Percentiles rank a stretch among this genome's conserved stretches.
phyloP scores from a whole-genome alignment of 495 filamentous ascomycete genomes.

The Usnea hakonensis region DNA sequence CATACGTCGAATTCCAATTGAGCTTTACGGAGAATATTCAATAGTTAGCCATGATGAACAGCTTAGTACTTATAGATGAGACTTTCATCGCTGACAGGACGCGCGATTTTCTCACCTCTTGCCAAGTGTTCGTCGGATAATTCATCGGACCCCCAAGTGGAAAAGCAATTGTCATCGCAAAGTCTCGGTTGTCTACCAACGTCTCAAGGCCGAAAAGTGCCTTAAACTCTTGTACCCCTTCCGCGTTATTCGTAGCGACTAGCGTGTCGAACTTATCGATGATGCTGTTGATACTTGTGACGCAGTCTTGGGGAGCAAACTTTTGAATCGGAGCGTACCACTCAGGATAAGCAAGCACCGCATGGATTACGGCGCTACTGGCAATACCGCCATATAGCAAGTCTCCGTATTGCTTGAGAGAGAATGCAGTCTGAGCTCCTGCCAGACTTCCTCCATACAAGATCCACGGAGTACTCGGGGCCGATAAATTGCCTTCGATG shows the following conservation, averaged over 20 bases:
- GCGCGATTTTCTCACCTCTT: no score
- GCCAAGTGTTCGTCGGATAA: conserved; percentile 43
- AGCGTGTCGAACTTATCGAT: conserved; percentile 39
- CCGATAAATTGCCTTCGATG: conserved; percentile 27
- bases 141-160: conserved; percentile 41
- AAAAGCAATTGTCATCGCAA: conserved; percentile 38
- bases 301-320: conserved; percentile 36
- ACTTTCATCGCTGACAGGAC: no score
- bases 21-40: conserved; percentile 17
- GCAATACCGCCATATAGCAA: conserved; percentile 41
- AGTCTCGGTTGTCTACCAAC: conserved; percentile 36
- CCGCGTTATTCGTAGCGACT: conserved; percentile 27
- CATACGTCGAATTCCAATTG: conserved; percentile 34
- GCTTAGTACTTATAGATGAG: no score
- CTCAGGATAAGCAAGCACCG: conserved; percentile 32
- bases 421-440: conserved; percentile 36
- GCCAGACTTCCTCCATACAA: conserved; percentile 40
- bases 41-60: no score
- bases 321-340: conserved; percentile 39
- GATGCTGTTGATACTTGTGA: conserved; percentile 38
- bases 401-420: conserved; percentile 35
- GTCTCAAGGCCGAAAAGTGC: conserved; percentile 36
- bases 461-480: conserved; percentile 37
- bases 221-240: conserved; percentile 36
- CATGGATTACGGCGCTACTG: conserved; percentile 33